These are phyloP conservation scores for Hypocreales sp. DNA, from an alignment of 2,329 filamentous ascomycete genomes.

Conservation along the genomic window DNA sequence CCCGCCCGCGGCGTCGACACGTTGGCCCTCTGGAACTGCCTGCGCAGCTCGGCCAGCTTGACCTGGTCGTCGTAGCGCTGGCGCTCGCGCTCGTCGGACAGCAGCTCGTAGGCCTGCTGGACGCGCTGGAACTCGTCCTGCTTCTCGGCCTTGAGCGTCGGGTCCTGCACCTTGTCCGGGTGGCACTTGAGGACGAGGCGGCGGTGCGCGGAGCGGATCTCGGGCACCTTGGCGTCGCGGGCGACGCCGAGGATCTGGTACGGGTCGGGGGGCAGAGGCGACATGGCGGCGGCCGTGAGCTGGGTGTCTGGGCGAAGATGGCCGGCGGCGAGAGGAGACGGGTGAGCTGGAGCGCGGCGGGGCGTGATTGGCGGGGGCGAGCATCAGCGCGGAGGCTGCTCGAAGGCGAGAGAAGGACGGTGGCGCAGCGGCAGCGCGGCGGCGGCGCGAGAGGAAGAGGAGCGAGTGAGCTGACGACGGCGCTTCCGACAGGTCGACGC, in stretches of 20 bases:
- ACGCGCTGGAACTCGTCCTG: conserved; percentile 83
- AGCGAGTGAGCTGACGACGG: too few relatives aligned
- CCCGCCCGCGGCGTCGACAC: conserved; percentile 29
- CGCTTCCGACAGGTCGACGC: too few relatives aligned
- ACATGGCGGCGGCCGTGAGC: conserved; percentile 19
- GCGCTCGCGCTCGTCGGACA: conserved; percentile 62
- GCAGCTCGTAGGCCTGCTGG: conserved; percentile 81
- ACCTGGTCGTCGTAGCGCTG: conserved; percentile 65
- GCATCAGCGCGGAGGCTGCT: too few relatives aligned
- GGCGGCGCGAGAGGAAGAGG: too few relatives aligned
- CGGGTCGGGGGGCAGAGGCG: conserved; percentile 51
- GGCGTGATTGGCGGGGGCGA: too few relatives aligned
- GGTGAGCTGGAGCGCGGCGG: too few relatives aligned
- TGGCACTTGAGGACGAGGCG: conserved; percentile 82
- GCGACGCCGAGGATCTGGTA: conserved; percentile 63
- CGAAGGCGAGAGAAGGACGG: too few relatives aligned
- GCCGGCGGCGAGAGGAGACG: too few relatives aligned
- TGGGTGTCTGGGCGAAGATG: too few relatives aligned
- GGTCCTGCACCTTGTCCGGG: conserved; percentile 79
- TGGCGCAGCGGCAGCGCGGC: too few relatives aligned
- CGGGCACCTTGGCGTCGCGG: conserved; percentile 51
- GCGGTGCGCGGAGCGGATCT: conserved; percentile 67
- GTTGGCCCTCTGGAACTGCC: conserved; percentile 30
- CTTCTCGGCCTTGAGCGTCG: conserved; percentile 59
- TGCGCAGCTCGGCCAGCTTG: conserved; percentile 49